phyloP scores from a whole-genome alignment of 139 green algal genomes.

The Eudorina sp. region DNA sequence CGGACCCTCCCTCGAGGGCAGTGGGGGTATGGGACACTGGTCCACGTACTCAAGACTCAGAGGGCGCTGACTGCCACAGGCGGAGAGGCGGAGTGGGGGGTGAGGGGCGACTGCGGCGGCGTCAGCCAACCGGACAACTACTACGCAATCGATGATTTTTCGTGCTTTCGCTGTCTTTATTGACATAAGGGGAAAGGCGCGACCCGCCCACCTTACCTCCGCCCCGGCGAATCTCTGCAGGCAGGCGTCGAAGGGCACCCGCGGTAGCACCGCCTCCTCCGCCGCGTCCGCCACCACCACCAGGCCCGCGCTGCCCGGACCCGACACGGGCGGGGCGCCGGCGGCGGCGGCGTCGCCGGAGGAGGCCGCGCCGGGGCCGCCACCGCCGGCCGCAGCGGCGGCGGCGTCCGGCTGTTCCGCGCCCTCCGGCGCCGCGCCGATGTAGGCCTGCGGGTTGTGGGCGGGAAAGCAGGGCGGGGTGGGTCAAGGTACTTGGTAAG shows the following conservation, averaged over 20 bases:
- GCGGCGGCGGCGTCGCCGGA: not conserved
- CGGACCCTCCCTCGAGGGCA: too few species aligned
- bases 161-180: too few species aligned
- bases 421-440: conserved; percentile 47
- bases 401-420: not conserved
- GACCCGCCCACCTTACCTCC: conserved; percentile 65
- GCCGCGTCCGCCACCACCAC: conserved; percentile 32
- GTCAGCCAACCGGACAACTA: too few species aligned
- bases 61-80: too few species aligned
- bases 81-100: too few species aligned
- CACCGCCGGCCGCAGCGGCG: not conserved
- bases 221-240: conserved; percentile 76
- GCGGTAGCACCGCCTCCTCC: conserved; percentile 56
- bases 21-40: too few species aligned
- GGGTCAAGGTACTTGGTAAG: too few species aligned
- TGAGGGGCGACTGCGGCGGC: too few species aligned
- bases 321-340: not conserved
- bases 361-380: not conserved
- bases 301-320: conserved; percentile 12
- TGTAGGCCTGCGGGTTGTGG: conserved; percentile 63
- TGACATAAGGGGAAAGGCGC: too few species aligned
- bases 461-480: too few species aligned
- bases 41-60: too few species aligned
- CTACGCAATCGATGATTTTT: too few species aligned
- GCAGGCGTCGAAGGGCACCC: conserved; percentile 91